These are phyloP conservation scores for Excoecaria agallocha DNA, from an alignment of 345 rosid genomes.

Conservation along the genomic window DNA sequence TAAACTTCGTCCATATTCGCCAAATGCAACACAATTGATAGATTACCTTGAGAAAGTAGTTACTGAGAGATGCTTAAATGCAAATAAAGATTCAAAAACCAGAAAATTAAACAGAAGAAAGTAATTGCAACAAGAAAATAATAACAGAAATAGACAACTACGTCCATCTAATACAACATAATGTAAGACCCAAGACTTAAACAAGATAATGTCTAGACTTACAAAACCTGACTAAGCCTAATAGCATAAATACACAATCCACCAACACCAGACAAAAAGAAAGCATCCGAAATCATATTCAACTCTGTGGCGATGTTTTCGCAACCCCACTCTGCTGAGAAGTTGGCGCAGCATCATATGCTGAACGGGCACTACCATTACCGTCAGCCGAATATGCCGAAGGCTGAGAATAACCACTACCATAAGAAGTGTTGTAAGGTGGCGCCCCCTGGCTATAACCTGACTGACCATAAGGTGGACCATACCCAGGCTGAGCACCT, in stretches of 20 bases:
- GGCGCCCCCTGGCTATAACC: conserved; percentile 65
- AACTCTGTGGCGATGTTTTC: conserved; percentile 68
- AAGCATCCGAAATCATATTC: not conserved
- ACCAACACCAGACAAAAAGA: conserved; percentile 5
- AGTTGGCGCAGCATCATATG: conserved; percentile 40
- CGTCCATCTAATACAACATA: not conserved
- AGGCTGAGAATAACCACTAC: conserved; percentile 52
- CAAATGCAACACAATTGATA: too few species aligned
- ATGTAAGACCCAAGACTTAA: not conserved
- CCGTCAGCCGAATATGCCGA: conserved; percentile 52
- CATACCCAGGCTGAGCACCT: conserved; percentile 51
- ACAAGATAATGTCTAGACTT: not conserved
- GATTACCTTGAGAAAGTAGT: too few species aligned
- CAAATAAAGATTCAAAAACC: not conserved
- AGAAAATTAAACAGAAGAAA: not conserved
- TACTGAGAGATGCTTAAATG: not conserved
- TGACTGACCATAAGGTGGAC: conserved; percentile 46
- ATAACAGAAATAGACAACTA: not conserved
- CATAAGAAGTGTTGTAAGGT: conserved; percentile 53
- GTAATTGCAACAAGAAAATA: not conserved
- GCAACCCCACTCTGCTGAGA: conserved; percentile 59
- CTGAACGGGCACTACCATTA: conserved; percentile 27
- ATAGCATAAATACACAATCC: conserved; percentile 4
- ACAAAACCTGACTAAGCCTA: conserved; percentile 17
- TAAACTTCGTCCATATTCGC: too few species aligned